phyloP scores from a whole-genome alignment of 2,329 filamentous ascomycete genomes.

The Fusarium sp. region DNA sequence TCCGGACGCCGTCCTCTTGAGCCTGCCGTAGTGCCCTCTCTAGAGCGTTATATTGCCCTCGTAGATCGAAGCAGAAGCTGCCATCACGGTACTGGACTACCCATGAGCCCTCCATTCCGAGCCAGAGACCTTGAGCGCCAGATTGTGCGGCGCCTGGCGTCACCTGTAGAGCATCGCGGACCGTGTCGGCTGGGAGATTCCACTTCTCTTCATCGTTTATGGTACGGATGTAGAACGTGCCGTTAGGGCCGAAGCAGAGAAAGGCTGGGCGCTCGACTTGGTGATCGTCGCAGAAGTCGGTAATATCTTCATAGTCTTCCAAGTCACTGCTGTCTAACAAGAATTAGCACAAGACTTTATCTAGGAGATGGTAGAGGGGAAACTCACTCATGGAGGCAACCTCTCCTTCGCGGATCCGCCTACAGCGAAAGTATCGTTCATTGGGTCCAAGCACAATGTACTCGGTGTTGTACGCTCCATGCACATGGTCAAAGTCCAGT shows the following conservation, averaged over 20 bases:
- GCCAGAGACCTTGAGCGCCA: conserved; percentile 32
- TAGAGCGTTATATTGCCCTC: conserved; percentile 23
- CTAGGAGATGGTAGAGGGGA: no score
- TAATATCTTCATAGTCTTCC: conserved; percentile 30
- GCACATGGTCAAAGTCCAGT: conserved; percentile 18
- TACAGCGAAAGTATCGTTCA: conserved; percentile 37
- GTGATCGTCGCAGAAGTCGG: conserved; percentile 27
- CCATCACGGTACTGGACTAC: conserved; percentile 39
- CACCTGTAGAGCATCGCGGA: conserved; percentile 15
- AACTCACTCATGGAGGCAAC: conserved; percentile 32
- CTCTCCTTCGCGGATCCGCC: conserved; percentile 20
- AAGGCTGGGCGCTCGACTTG: conserved; percentile 39
- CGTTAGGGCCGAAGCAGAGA: conserved; percentile 31
- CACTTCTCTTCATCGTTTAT: conserved; percentile 30
- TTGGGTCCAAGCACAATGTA: conserved; percentile 39
- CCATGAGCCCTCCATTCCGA: conserved; percentile 33
- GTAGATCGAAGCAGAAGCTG: conserved; percentile 29
- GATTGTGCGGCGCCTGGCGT: conserved; percentile 11
- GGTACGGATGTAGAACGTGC: conserved; percentile 35
- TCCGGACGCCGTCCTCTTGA: conserved; percentile 4
- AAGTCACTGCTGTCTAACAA: conserved; percentile 30
- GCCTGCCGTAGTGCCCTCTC: neutral
- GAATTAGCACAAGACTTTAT: neutral
- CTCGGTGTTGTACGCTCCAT: conserved; percentile 7
- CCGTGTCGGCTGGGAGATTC: conserved; percentile 15